Conservation (phyloP, 768 basidiomycete species). For the Atractiella rhizophila region DNA sequence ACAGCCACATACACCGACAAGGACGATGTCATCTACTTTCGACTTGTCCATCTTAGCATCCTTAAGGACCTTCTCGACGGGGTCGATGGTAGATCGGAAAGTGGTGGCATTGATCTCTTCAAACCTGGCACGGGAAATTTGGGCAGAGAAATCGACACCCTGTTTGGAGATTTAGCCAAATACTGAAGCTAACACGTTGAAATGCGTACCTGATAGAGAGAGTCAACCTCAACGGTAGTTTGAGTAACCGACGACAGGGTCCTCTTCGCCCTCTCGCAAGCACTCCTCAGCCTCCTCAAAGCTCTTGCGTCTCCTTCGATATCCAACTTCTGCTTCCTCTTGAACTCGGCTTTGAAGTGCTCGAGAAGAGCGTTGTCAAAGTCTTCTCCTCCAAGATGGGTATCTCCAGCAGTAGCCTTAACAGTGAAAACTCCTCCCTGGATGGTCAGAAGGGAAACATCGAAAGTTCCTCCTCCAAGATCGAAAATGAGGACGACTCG, state of each 20-base stretch:
- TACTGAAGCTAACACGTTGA: neutral
- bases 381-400: conserved; percentile 97
- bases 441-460: conserved; percentile 96
- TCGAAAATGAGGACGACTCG: conserved; percentile 99
- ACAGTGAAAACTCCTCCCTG: conserved; percentile 95
- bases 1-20: no score
- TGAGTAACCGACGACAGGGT: conserved; percentile 87
- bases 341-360: conserved; percentile 99
- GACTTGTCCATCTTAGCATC: conserved; percentile 70
- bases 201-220: conserved; percentile 56
- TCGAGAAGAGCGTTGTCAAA: conserved; percentile 96
- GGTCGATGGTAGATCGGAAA: conserved; percentile 94
- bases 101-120: conserved; percentile 89
- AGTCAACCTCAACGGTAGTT: conserved; percentile 97
- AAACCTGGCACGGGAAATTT: conserved; percentile 97
- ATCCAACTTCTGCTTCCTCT: conserved; percentile 86
- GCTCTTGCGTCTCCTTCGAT: conserved; percentile 94
- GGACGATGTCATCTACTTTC: conserved; percentile 88
- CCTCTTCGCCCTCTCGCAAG: conserved; percentile 98
- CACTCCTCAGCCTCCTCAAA: conserved; percentile 76
- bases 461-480: conserved; percentile 97
- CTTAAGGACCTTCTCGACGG: conserved; percentile 96
- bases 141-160: conserved; percentile 95
- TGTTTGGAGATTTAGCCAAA: conserved; percentile 19
- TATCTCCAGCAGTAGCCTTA: conserved; percentile 97